Base-by-base conservation (phyloP, 768 basidiomycete genomes). In the Coprinopsis strossmayeri region DNA sequence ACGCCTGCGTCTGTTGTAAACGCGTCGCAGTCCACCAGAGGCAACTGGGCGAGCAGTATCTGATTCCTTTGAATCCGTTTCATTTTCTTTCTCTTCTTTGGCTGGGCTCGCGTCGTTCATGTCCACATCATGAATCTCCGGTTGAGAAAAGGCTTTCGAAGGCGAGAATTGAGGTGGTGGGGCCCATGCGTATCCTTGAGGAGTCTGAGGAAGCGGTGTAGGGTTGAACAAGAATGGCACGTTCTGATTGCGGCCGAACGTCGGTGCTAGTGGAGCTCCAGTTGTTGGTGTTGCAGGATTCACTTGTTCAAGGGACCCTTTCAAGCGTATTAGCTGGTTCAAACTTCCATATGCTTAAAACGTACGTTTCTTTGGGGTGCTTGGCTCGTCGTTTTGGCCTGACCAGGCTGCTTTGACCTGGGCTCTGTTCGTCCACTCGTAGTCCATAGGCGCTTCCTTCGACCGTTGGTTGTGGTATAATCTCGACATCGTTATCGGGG, bases 361-460 rank as follows among this genome's bases (percentile, higher is more conserved):
- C 79, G 58, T 69, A 89, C 86, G 82, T 77, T 89, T 89, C 58
- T 73, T 71, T 27, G 82, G 76, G 21, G 80, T 76, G 56, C 64
- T 71, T n/a, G 70, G 59, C 42, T 78, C 74, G 21, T 78, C 74
- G 18, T 53, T 48, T 20, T 59, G 49, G 15, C 56, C 52, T 26
- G 74, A 76, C 86, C 85, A 87, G 2, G 73, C 77, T 1, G 82
- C 79, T 59, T 70, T 78, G 48, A 72, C 65, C 30, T 64, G 61
- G 47, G 78, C 74, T 21, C 87, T 75, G 55, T 81, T 79, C 7
- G 88, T 91, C 70, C 83, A 91, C 61, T 91, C 81, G 64, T 82
- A 92, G 64, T 92, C 89, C 90, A 92, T 92, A 3, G 90, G 90
- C 2, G 84, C 86, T 60, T 91, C 90, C 42, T 71, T 87, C 11